Conservation (phyloP, 768 basidiomycete species). For the Boletus pseudopeckii region DNA sequence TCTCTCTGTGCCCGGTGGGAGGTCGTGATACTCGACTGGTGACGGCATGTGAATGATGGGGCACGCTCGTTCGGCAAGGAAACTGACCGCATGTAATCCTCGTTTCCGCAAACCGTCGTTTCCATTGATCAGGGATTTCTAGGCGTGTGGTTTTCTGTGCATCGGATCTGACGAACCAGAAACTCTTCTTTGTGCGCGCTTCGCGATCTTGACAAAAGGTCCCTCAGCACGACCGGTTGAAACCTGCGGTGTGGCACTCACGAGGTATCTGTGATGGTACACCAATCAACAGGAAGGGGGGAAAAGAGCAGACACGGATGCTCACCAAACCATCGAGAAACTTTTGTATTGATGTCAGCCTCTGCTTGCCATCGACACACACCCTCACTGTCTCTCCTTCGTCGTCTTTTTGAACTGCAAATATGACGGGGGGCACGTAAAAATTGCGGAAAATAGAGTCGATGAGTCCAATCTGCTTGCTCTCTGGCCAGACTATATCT, state of each 20-base stretch:
- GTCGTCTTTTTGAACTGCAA: constrained; percentile 40
- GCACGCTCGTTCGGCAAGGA: not conserved
- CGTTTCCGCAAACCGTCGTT: constrained; percentile 49
- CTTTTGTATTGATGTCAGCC: constrained; percentile 45
- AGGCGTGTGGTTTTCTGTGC: constrained; percentile 40
- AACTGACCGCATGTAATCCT: constrained; percentile 65
- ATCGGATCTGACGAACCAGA: constrained; percentile 57
- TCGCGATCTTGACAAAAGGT: constrained; percentile 48
- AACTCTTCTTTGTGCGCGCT: constrained; percentile 53
- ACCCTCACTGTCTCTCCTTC: constrained; percentile 40
- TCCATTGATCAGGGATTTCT: constrained; percentile 53
- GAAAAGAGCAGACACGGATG: not conserved
- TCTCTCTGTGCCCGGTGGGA: constrained; percentile 58
- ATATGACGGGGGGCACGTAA: constrained; percentile 52
- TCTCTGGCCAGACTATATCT: constrained; percentile 77
- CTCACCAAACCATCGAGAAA: constrained; percentile 47
- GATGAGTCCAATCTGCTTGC: constrained; percentile 56
- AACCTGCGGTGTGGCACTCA: constrained; percentile 28
- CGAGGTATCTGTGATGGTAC: constrained; percentile 47
- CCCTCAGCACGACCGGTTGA: constrained; percentile 12
- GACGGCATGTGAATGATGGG: not conserved
- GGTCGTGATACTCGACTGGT: constrained; percentile 63
- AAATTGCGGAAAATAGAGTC: constrained; percentile 53
- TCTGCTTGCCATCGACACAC: constrained; percentile 54
- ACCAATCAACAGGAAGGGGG: constrained; percentile 4